These are phyloP conservation scores for Nitzschia putrida DNA, from an alignment of 108 stramenopile species.

Conservation along the genomic window DNA sequence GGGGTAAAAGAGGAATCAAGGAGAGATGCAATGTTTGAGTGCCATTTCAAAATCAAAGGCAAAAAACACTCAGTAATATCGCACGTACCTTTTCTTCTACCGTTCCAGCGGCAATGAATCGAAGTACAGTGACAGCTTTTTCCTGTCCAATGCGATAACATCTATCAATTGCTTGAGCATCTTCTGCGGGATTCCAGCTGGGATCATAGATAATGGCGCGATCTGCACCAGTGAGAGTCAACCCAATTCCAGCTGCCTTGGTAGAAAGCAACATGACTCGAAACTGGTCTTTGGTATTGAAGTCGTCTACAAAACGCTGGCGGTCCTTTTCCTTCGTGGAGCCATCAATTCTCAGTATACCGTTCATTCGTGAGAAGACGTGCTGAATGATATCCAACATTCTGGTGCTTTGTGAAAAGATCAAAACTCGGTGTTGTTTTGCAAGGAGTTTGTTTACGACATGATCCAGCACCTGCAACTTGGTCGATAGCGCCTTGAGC, in stretches of 20 bases:
- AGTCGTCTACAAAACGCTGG: conserved; percentile 85
- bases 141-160: conserved; percentile 94
- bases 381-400: conserved; percentile 87
- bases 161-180: conserved; percentile 89
- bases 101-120: conserved; percentile 92
- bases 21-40: too few species aligned
- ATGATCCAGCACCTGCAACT: conserved; percentile 70
- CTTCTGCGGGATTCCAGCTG: conserved; percentile 86
- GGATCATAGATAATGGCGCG: conserved; percentile 85
- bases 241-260: conserved; percentile 88
- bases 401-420: conserved; percentile 93
- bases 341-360: conserved; percentile 87
- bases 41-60: too few species aligned
- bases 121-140: conserved; percentile 89
- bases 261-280: conserved; percentile 80
- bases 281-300: conserved; percentile 73
- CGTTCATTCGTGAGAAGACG: conserved; percentile 39
- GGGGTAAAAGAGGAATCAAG: conserved; percentile 14
- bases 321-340: conserved; percentile 79
- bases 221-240: conserved; percentile 85
- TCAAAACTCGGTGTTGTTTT: conserved; percentile 80
- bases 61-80: background rate
- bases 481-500: conserved; percentile 55
- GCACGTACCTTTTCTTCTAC: conserved; percentile 80
- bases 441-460: conserved; percentile 59